Percentiles rank a stretch among this genome's conserved stretches.
Conservation (phyloP, 164 flowering plant genomes). For the Berberis thunbergii region DNA sequence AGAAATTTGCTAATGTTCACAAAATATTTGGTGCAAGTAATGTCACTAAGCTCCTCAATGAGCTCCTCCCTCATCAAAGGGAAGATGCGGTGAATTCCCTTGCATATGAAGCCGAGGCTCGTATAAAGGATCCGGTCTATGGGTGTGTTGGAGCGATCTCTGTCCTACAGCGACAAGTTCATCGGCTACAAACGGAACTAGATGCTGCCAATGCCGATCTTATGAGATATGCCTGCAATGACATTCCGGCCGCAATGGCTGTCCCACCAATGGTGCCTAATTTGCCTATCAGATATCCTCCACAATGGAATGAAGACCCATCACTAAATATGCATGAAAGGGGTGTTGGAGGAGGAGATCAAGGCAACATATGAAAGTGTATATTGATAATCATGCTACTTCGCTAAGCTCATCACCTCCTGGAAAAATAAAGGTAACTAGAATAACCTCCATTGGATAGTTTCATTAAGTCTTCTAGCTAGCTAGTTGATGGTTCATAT, state of each 20-base stretch:
- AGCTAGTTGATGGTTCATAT: no score
- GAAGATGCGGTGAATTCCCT: slow-evolving; percentile 76
- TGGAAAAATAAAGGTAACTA: not conserved
- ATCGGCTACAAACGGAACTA: slow-evolving; percentile 51
- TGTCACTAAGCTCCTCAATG: slow-evolving; percentile 59
- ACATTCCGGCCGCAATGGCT: slow-evolving; percentile 2
- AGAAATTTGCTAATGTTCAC: slow-evolving; percentile 71
- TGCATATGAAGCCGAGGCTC: slow-evolving; percentile 73
- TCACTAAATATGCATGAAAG: slow-evolving; percentile 15
- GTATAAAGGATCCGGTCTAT: slow-evolving; percentile 67
- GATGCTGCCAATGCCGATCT: slow-evolving; percentile 60
- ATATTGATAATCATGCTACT: not conserved
- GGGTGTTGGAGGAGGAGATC: slow-evolving; percentile 7
- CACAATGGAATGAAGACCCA: slow-evolving; percentile 11
- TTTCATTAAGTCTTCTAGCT: no score
- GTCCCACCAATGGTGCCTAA: slow-evolving; percentile 2
- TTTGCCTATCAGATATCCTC: slow-evolving; percentile 14
- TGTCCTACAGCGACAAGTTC: slow-evolving; percentile 62
- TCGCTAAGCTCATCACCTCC: not conserved
- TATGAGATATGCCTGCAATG: slow-evolving; percentile 27
- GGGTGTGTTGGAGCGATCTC: slow-evolving; percentile 79
- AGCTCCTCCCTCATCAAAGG: slow-evolving; percentile 54
- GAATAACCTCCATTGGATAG: no score
- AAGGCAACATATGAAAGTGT: slow-evolving; percentile 7
- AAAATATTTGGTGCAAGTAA: slow-evolving; percentile 81